These are phyloP conservation scores for Graphilbum fragrans DNA, from an alignment of 2,329 filamentous ascomycete species.

Conservation along the genomic window DNA sequence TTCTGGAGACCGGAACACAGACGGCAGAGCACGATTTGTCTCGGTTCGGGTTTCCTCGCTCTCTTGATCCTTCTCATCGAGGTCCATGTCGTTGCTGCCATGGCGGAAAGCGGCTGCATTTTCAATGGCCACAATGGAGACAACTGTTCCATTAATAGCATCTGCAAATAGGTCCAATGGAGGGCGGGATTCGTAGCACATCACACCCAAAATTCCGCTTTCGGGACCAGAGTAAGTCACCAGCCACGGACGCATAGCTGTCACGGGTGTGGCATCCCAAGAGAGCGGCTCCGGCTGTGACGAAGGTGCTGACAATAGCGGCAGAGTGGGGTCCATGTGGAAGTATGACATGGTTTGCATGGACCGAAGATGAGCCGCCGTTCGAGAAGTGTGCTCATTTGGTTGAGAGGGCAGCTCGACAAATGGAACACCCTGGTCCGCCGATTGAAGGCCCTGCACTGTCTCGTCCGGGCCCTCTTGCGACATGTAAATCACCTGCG, in stretches of 20 bases:
- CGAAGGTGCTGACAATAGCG: background rate
- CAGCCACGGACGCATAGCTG: slow-evolving; percentile 44
- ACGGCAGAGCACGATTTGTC: background rate
- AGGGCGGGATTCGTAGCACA: slow-evolving; percentile 55
- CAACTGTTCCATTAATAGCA: slow-evolving; percentile 56
- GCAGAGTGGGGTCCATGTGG: slow-evolving; percentile 30
- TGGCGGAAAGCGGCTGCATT: slow-evolving; percentile 33
- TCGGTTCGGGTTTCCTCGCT: background rate
- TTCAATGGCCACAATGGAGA: slow-evolving; percentile 54
- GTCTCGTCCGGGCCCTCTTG: slow-evolving; percentile 47
- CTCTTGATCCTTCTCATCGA: background rate
- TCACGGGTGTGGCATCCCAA: slow-evolving; percentile 46
- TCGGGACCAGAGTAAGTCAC: slow-evolving; percentile 42
- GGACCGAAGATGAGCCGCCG: slow-evolving; percentile 51
- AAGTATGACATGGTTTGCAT: slow-evolving; percentile 80
- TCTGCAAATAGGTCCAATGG: slow-evolving; percentile 46
- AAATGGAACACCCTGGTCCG: slow-evolving; percentile 28
- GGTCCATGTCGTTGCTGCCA: slow-evolving; percentile 4
- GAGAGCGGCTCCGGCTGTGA: background rate
- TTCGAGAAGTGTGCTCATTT: slow-evolving; percentile 42
- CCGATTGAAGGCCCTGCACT: slow-evolving; percentile 37
- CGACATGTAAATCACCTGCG: slow-evolving; percentile 58
- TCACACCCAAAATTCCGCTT: slow-evolving; percentile 48
- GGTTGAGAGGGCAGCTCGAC: slow-evolving; percentile 46
- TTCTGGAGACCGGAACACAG: slow-evolving; percentile 31